Base-by-base conservation (phyloP, 2,329 filamentous ascomycete species). In the Aplosporella prunicola region DNA sequence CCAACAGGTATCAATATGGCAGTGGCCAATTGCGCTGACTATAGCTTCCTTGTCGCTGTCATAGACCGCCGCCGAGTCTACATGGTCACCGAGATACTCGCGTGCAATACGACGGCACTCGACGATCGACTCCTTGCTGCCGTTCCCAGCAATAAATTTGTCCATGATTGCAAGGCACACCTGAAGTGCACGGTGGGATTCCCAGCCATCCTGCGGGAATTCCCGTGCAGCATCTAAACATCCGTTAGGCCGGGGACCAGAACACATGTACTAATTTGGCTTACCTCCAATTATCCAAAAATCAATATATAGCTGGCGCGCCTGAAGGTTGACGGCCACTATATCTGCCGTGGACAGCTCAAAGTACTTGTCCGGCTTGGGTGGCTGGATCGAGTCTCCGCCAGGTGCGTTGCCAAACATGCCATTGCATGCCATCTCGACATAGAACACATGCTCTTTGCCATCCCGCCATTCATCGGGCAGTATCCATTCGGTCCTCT, bases 1-100 rank as follows among this genome's bases (percentile, higher is more conserved):
- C 91, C 91, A 98, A 62, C 89, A 95, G 18, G 82, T 93, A 62
- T 96, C 91, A 48, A 98, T 98, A 60, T 98, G 91, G 50, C 91
- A 98, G 58, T 98, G 86, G 0, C 91, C 91, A 47, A 96, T 89
- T 23, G 78, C 89, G 50, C 78, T 91, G 3, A 96, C 84, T 42
- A 93, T 71, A 2, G 85, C 76, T 22, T 81, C 71, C 17, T 80
- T 79, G 44, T 77, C 80, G 33, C 71, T 77, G 26, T 85, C 72
- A 54, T 96, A 98, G 8, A 98, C 86, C 46, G 84, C 77, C 36
- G 81, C 70, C 5, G 84, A 88, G 56, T 94, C 81, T 31, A 93
- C 77, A 39, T 82, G 73, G 27, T 82, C 68, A 1, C 91, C 89
- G 9, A 96, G 63, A 51, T 93, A 93, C 51, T 82, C 74, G 48